Evolutionary conservation across 139 green algal genomes (phyloP), one percentile per base, ranked within the genome.

Genomic region (Auxenochlorella protothecoides): DNA sequence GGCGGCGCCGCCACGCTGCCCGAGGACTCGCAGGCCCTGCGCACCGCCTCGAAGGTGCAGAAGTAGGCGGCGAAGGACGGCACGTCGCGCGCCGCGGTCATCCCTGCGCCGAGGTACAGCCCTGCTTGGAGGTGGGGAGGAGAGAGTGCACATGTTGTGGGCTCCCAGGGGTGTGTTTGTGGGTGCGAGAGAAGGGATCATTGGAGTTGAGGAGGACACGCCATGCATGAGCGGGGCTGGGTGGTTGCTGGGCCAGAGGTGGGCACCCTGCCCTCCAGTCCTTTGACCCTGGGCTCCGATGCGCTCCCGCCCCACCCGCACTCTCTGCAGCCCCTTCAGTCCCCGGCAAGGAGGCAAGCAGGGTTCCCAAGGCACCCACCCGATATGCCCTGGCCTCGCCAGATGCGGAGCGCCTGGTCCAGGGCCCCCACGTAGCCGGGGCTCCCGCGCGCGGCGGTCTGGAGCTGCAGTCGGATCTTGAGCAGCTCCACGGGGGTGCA

Each of bases 381-480:
- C 59, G n/a, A 51, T 4, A 85, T 9, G 9, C 87, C 86, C 14
- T 92, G 81, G 4, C 56, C 65, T 7, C 53, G 14, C 27, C 86
- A 6, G 9, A 92, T 74, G 7, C 75, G 66, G 5, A 54, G 69
- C 16, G 86, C 70, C 80, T 91, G 77, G 0, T 59, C 27, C 62
- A 80, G 64, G 4, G 87, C 78, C 2, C 82, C 82, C 0, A 84
- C 69, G 69, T 92, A 92, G 51, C 70, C 76, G 2, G 74, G 54
- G 5, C 15, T 55, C 3, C 86, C 86, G 3, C 65, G 81, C 52
- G 74, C 27, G 3, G 78, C 81, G 0, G 74, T 80, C 74, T 91
- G 85, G 69, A 92, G 76, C 83, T 92, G 88, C 71, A 86, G 60
- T 16, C 86, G 66, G 56, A 93, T 87, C 76, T 93, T 93, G 13